A percentile compares a stretch with the other conserved stretches of the same genome.
phyloP scores from a whole-genome alignment of 257 asterid species.

The Solanum appendiculatum region DNA sequence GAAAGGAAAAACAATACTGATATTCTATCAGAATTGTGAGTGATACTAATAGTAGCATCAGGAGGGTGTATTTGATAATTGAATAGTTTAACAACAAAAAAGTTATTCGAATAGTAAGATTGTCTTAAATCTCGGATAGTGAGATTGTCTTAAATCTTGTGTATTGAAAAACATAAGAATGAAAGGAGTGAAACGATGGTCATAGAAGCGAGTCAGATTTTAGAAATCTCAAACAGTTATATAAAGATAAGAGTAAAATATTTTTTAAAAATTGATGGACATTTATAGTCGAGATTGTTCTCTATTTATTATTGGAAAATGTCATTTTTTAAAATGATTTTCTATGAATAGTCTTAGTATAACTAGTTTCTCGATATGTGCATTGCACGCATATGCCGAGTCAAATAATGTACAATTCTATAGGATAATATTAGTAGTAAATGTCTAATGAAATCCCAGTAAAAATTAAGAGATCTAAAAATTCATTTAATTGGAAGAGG shows the following conservation, averaged over 20 bases:
- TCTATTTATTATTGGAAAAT: neutral
- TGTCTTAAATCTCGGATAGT: no score
- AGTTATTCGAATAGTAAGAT: no score
- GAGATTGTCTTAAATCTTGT: neutral
- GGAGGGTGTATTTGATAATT: no score
- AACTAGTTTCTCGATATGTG: neutral
- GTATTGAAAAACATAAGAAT: neutral
- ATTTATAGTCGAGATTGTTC: no score
- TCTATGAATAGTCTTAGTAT: neutral
- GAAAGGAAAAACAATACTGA: neutral
- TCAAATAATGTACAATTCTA: neutral
- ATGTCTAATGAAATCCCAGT: neutral
- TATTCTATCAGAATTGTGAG: neutral
- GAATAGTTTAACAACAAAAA: no score
- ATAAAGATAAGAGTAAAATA: neutral
- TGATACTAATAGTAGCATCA: neutral
- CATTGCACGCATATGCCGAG: neutral
- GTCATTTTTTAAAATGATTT: neutral
- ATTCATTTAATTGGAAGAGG: neutral
- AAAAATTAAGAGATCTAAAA: no score
- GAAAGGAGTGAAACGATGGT: neutral
- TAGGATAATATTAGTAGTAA: no score
- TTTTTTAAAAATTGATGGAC: no score
- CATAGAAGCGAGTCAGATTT: neutral
- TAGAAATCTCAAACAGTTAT: neutral